These are phyloP conservation scores for Trichoderma sp. DNA, from an alignment of 2,329 filamentous ascomycete species.

Conservation along the genomic window DNA sequence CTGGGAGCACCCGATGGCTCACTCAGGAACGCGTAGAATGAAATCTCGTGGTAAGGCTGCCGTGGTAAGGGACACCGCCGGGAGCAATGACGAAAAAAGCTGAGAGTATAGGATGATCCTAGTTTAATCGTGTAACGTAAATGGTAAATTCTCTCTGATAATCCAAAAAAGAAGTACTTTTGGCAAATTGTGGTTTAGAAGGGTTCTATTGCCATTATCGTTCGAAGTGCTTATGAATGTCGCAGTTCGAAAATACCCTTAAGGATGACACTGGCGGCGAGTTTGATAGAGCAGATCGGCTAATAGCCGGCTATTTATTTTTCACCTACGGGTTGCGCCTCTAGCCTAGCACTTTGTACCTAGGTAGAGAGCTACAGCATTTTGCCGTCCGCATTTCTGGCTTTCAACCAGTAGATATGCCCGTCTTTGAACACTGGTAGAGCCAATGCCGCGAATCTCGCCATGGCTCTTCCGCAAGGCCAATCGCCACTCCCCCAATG, in stretches of 20 bases:
- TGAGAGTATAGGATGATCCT: neutral
- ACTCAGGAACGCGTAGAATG: constrained; percentile 5
- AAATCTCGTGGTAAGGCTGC: constrained; percentile 8
- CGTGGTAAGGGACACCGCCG: neutral
- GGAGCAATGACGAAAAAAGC: neutral
- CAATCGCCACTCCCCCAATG: constrained; percentile 55
- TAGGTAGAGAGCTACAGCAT: too few relatives aligned
- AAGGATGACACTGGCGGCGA: constrained; percentile 8
- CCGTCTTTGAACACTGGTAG: neutral
- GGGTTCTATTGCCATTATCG: constrained; percentile 15
- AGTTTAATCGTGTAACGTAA: neutral
- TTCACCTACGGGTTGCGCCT: neutral
- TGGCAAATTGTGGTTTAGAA: constrained; percentile 7
- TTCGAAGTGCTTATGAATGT: constrained; percentile 18
- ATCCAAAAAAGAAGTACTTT: constrained; percentile 28
- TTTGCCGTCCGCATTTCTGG: neutral
- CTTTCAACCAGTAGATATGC: neutral
- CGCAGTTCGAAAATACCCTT: neutral
- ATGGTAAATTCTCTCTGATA: constrained; percentile 1
- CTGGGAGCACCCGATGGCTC: neutral
- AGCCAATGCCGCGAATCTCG: constrained; percentile 64
- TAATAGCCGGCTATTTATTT: constrained; percentile 20
- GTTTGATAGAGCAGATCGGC: constrained; percentile 16
- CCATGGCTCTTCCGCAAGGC: constrained; percentile 61
- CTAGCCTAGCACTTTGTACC: neutral